Evolutionary conservation across 192 early-diverging fungal species (phyloP).

Genomic region (Jimgerdemannia flammicorona): DNA sequence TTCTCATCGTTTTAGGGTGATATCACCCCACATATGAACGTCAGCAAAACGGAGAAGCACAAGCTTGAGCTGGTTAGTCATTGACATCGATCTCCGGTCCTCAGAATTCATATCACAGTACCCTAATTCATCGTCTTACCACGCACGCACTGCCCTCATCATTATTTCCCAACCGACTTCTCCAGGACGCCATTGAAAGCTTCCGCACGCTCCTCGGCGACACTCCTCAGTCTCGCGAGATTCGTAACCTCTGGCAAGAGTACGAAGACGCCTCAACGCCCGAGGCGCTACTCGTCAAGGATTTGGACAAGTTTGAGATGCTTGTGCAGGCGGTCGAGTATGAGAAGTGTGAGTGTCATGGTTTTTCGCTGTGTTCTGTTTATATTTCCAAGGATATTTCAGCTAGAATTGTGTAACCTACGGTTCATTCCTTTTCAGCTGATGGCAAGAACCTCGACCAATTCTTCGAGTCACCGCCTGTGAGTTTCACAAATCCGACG

Average conservation of each 20-base stretch:
- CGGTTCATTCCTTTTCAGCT: too few relatives aligned
- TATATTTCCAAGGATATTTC: neutral
- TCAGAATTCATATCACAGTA: neutral
- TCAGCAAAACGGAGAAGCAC: conserved; percentile 77
- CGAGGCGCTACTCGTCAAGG: conserved; percentile 83
- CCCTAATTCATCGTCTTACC: neutral
- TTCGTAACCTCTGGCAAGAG: conserved; percentile 75
- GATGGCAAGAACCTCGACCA: neutral
- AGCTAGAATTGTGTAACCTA: neutral
- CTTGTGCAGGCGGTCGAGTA: conserved; percentile 90
- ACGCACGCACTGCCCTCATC: neutral
- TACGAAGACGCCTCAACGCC: conserved; percentile 72
- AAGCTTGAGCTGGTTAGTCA: conserved; percentile 54
- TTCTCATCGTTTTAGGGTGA: conserved; percentile 56
- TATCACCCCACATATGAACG: conserved; percentile 80
- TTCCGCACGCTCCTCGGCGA: conserved; percentile 55
- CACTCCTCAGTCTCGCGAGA: conserved; percentile 61
- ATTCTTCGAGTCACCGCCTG: conserved; percentile 78
- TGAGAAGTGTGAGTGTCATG: conserved; percentile 59
- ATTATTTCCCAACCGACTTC: neutral
- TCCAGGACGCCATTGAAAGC: conserved; percentile 57
- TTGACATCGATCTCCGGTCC: neutral
- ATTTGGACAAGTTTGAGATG: conserved; percentile 98
- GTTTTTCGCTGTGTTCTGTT: neutral
- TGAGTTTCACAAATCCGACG: conserved; percentile 80